These are phyloP conservation scores for Pythium monospermum DNA, from an alignment of 352 stramenopile species.

Conservation along the genomic window DNA sequence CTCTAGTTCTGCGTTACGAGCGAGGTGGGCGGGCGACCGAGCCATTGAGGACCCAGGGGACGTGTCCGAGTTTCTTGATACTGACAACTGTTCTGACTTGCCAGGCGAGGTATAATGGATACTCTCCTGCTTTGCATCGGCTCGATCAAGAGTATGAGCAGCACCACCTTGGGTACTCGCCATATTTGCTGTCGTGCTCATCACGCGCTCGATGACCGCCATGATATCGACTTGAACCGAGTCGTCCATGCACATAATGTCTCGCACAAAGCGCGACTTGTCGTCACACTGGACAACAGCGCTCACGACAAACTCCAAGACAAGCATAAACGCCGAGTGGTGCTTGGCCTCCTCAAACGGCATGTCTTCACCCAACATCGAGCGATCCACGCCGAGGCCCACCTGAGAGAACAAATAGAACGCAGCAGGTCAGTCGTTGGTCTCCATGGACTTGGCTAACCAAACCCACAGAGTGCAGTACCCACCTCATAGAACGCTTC, in stretches of 20 bases:
- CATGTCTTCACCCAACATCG: conserved; percentile 12
- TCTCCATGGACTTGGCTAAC: no score
- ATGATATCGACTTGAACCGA: conserved; percentile 59
- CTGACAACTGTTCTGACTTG: neutral
- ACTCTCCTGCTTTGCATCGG: conserved; percentile 2
- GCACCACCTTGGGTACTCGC: conserved; percentile 7
- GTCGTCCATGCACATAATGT: conserved; percentile 64
- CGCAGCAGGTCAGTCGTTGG: neutral
- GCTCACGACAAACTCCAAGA: conserved; percentile 43
- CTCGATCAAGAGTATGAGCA: no score
- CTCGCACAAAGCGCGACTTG: conserved; percentile 50
- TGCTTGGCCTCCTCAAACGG: conserved; percentile 5
- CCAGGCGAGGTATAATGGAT: neutral
- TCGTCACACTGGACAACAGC: conserved; percentile 55
- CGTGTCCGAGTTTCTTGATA: neutral
- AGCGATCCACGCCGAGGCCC: conserved; percentile 18
- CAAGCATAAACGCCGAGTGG: conserved; percentile 6
- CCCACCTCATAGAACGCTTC: conserved; percentile 60
- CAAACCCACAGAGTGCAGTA: no score
- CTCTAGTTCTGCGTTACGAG: conserved; percentile 44
- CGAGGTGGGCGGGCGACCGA: conserved; percentile 35
- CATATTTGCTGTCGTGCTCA: conserved; percentile 17
- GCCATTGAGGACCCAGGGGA: conserved; percentile 6
- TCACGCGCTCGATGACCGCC: conserved; percentile 50
- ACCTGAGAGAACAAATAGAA: conserved; percentile 14